These are phyloP conservation scores for Apiospora phragmitis DNA, from an alignment of 2,329 filamentous ascomycete species.

Conservation along the genomic window DNA sequence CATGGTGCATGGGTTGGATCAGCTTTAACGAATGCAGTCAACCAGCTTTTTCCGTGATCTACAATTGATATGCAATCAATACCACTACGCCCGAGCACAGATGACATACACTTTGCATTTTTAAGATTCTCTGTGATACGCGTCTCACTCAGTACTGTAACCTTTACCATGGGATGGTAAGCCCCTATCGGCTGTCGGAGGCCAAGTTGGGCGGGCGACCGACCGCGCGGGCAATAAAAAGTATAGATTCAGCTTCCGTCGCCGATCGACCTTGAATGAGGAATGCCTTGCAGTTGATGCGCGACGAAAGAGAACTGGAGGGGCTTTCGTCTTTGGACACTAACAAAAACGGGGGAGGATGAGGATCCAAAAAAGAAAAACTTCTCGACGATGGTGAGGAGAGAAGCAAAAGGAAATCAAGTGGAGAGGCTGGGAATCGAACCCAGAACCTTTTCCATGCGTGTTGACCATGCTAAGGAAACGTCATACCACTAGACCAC, in stretches of 20 bases:
- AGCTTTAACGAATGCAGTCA: not conserved
- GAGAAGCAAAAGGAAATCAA: not conserved
- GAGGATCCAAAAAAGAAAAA: not conserved
- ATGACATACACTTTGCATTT: not conserved
- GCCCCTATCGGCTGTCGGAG: no score
- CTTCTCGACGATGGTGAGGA: not conserved
- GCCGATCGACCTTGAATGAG: no score
- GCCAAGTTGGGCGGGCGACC: not conserved
- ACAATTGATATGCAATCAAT: not conserved
- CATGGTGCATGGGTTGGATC: not conserved
- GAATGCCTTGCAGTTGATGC: no score
- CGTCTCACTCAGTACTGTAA: no score
- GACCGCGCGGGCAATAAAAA: not conserved
- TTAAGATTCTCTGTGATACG: not conserved
- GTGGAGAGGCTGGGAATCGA: constrained; percentile 11
- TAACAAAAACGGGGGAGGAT: not conserved
- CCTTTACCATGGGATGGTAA: no score
- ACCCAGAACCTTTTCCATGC: constrained; percentile 11
- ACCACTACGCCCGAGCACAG: not conserved
- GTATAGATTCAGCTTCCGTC: no score
- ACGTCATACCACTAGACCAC: constrained; percentile 12
- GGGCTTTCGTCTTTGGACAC: not conserved
- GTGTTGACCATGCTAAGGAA: not conserved
- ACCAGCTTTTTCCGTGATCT: not conserved
- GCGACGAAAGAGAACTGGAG: not conserved